Conservation (phyloP, 2,329 filamentous ascomycete genomes). For the Sclerotinia trifoliorum region DNA sequence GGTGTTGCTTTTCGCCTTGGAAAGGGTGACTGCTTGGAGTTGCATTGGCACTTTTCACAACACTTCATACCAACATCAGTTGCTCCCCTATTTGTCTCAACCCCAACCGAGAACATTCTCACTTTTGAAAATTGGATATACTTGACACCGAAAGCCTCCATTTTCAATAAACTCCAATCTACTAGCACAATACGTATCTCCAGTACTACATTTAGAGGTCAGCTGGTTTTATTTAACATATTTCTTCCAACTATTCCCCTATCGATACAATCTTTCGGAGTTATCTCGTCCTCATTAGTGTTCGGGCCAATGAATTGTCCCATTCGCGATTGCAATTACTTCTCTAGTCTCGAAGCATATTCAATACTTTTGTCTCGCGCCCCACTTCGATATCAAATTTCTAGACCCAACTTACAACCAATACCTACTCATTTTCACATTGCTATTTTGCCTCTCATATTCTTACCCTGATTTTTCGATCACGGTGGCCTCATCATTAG, state of each 20-base stretch:
- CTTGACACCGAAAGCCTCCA: background rate
- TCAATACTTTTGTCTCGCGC: background rate
- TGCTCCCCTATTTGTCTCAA: background rate
- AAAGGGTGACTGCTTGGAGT: background rate
- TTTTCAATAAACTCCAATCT: background rate
- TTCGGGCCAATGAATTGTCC: background rate
- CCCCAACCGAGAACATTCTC: conserved; percentile 1
- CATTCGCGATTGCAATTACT: conserved; percentile 3
- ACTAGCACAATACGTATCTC: background rate
- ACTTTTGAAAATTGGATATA: background rate
- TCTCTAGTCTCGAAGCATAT: background rate
- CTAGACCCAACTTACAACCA: background rate
- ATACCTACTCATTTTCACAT: background rate
- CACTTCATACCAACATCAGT: background rate
- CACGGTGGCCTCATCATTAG: background rate
- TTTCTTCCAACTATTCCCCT: background rate
- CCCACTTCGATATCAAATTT: background rate
- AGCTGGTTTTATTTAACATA: background rate
- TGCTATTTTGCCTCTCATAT: background rate
- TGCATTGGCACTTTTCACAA: background rate
- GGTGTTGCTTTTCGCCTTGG: background rate
- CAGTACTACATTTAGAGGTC: background rate
- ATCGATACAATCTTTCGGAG: background rate
- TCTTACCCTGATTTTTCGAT: background rate
- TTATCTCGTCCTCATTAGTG: background rate